Conservation (phyloP, 2,329 filamentous ascomycete species). For the Colletotrichum limetticola region DNA sequence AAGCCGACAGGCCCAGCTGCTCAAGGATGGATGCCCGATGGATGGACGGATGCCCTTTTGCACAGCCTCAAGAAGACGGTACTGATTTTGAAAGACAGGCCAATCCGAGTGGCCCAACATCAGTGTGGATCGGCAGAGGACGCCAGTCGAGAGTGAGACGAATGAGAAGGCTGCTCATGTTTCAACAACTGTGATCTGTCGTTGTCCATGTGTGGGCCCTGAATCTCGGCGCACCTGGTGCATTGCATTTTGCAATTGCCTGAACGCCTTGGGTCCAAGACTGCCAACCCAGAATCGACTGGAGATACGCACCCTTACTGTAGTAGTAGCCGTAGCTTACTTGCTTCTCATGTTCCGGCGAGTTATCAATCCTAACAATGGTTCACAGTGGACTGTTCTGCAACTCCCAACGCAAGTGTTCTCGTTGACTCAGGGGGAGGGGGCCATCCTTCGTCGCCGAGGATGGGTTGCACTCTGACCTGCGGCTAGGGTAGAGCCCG, state of each 20-base stretch:
- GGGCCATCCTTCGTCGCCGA: conserved; percentile 3
- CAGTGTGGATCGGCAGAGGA: conserved; percentile 19
- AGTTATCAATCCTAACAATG: not conserved
- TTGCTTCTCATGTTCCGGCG: not conserved
- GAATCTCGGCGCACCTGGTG: conserved; percentile 21
- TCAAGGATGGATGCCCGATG: not conserved
- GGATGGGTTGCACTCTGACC: conserved; percentile 24
- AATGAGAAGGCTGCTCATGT: conserved; percentile 4
- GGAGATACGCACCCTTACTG: not conserved
- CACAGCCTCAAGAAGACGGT: conserved; percentile 24
- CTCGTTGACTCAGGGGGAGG: conserved; percentile 13
- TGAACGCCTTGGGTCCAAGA: not conserved
- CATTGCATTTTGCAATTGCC: not conserved
- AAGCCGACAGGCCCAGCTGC: not conserved
- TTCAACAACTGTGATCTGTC: not conserved
- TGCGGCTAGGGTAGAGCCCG: conserved; percentile 20
- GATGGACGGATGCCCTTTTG: conserved; percentile 4
- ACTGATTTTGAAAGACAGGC: conserved; percentile 19
- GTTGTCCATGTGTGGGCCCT: conserved; percentile 11
- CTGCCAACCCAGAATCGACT: conserved; percentile 1
- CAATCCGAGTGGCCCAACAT: not conserved
- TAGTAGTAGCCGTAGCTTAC: not conserved
- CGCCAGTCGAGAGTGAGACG: conserved; percentile 6
- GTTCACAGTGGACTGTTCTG: conserved; percentile 1
- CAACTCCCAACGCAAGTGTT: not conserved